Evolutionary conservation across 371 early-diverging fungal genomes (phyloP).

Genomic region (Chytridium lagenaria): DNA sequence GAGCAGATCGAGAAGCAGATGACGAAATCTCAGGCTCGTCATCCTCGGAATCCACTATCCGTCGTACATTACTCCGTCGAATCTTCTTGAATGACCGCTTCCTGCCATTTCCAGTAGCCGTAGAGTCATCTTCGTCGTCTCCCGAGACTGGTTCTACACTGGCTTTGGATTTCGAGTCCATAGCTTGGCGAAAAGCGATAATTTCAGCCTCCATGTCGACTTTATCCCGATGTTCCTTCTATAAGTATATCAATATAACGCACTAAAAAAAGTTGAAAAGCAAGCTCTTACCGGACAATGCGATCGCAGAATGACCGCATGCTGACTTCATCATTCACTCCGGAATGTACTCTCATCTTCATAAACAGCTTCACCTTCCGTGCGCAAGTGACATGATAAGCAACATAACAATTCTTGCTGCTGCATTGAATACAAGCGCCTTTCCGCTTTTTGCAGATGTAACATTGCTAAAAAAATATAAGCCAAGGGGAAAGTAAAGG

Average conservation of each 20-base stretch:
- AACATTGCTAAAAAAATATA: constrained; percentile 65
- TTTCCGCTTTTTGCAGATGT: constrained; percentile 78
- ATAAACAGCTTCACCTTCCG: constrained; percentile 85
- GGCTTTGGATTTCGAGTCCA: constrained; percentile 26
- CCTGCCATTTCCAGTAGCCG: background rate
- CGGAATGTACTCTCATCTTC: constrained; percentile 62
- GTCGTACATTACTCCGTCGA: constrained; percentile 13
- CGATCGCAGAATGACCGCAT: constrained; percentile 78
- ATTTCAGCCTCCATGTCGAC: constrained; percentile 58
- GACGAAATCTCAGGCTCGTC: background rate
- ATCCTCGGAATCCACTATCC: constrained; percentile 21
- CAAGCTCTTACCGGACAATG: constrained; percentile 74
- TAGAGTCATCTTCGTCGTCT: constrained; percentile 20
- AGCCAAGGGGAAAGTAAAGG: background rate
- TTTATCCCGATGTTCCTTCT: constrained; percentile 67
- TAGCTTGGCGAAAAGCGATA: constrained; percentile 20
- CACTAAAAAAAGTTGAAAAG: background rate
- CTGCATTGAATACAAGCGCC: constrained; percentile 98
- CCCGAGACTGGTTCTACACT: background rate
- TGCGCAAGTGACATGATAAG: constrained; percentile 97
- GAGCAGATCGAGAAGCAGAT: constrained; percentile 12
- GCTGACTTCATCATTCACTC: constrained; percentile 54
- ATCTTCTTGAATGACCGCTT: constrained; percentile 3
- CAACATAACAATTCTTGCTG: constrained; percentile 83
- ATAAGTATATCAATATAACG: background rate